Evolutionary conservation across 441 rosid genomes (phyloP).

Genomic region (Populus hybrid): DNA sequence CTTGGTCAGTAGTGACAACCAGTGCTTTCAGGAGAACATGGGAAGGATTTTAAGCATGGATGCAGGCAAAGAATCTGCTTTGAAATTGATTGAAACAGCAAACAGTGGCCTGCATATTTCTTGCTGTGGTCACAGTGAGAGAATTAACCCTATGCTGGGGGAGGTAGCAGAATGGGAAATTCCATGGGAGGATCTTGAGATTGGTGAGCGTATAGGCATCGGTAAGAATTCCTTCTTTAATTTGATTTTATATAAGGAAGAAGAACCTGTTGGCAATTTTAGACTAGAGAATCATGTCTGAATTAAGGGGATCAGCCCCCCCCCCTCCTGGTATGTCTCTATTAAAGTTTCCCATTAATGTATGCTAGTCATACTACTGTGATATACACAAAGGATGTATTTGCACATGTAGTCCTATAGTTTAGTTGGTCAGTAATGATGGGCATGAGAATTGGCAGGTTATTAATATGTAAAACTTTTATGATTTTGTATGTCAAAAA

Average conservation of each 20-base stretch:
- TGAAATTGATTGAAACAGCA: constrained; percentile 30
- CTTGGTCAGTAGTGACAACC: constrained; percentile 21
- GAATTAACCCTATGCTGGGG: constrained; percentile 62
- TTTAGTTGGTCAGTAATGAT: background rate
- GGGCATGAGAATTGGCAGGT: background rate
- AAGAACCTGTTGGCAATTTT: background rate
- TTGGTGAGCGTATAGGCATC: constrained; percentile 97
- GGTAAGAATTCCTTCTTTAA: constrained; percentile 45
- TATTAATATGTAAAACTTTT: background rate
- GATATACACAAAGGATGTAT: no score
- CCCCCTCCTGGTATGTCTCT: background rate
- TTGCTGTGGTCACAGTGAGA: constrained; percentile 46
- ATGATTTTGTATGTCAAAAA: background rate
- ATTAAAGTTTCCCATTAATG: background rate
- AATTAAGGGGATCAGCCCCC: background rate
- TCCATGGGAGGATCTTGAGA: constrained; percentile 92
- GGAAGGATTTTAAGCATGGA: constrained; percentile 24
- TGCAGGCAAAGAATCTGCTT: constrained; percentile 36
- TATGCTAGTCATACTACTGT: background rate
- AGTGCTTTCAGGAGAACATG: constrained; percentile 7
- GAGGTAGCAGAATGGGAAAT: constrained; percentile 94
- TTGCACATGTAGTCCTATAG: background rate
- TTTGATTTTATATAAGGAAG: background rate
- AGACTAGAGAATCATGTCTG: background rate
- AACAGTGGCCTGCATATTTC: constrained; percentile 29